Percentiles rank a stretch among this genome's conserved stretches.
phyloP scores from a whole-genome alignment of 108 stramenopile genomes.

The Nitzschia putrida region DNA sequence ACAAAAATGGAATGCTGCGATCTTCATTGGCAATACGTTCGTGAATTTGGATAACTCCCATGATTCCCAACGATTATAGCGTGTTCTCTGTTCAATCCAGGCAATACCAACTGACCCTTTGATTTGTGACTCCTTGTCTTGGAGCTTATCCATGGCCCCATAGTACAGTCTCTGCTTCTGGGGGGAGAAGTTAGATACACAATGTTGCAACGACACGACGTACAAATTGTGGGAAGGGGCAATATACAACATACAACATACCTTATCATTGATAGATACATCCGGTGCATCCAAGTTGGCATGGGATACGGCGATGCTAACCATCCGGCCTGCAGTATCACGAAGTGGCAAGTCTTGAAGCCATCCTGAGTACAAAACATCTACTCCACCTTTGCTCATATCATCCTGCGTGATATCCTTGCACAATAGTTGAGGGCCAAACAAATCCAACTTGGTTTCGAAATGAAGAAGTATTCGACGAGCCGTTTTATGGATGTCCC shows the following conservation, averaged over 20 bases:
- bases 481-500: constrained; percentile 8
- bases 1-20: constrained; percentile 10
- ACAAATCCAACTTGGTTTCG: constrained; percentile 9
- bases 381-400: background rate
- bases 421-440: background rate
- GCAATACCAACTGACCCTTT: background rate
- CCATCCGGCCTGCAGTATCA: constrained; percentile 10
- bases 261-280: no score
- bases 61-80: background rate
- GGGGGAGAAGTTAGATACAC: background rate
- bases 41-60: background rate
- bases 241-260: no score
- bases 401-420: constrained; percentile 18
- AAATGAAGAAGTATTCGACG: background rate
- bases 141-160: background rate
- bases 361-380: background rate
- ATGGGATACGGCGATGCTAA: background rate
- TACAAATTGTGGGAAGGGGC: no score
- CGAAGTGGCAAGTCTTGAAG: background rate
- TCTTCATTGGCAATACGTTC: background rate
- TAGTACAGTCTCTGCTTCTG: constrained; percentile 5
- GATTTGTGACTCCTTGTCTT: constrained; percentile 5
- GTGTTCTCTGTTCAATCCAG: background rate
- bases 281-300: no score
- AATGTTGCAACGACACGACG: no score